Conservation (phyloP, 768 basidiomycete species). For the Trametopsis cervina region DNA sequence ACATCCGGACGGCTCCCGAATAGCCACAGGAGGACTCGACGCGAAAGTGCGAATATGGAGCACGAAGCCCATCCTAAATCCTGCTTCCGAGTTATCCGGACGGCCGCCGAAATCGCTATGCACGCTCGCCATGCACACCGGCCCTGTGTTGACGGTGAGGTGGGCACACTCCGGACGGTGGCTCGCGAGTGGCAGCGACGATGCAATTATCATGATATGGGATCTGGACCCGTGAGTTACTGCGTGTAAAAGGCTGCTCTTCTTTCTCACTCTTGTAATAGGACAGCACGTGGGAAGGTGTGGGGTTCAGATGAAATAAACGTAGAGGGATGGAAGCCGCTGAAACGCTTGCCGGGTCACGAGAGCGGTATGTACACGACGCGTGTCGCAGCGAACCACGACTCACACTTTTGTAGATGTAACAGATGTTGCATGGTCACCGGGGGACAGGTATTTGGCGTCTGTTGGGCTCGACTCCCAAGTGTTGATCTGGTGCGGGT, state of each 20-base stretch:
- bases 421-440: constrained; percentile 92
- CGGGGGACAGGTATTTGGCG: constrained; percentile 86
- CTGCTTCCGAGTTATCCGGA: constrained; percentile 56
- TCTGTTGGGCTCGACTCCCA: constrained; percentile 90
- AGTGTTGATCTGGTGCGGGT: constrained; percentile 92
- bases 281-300: constrained; percentile 75
- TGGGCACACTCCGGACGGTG: constrained; percentile 94
- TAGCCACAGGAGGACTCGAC: constrained; percentile 97
- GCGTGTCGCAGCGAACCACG: not conserved
- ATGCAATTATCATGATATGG: constrained; percentile 95
- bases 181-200: constrained; percentile 95
- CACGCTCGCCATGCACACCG: constrained; percentile 90
- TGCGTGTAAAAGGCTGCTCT: not conserved
- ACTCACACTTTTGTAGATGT: constrained; percentile 54
- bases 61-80: constrained; percentile 87
- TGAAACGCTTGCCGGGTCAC: constrained; percentile 88
- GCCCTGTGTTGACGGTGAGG: constrained; percentile 83
- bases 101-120: constrained; percentile 82
- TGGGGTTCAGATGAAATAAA: constrained; percentile 97
- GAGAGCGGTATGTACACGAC: constrained; percentile 68
- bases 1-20: constrained; percentile 91
- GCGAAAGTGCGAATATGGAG: constrained; percentile 97
- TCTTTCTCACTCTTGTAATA: constrained; percentile 22
- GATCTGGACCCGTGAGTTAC: constrained; percentile 86
- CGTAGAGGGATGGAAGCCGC: constrained; percentile 93